Conservation (phyloP, 352 stramenopile genomes). For the Phytophthora sp. region DNA sequence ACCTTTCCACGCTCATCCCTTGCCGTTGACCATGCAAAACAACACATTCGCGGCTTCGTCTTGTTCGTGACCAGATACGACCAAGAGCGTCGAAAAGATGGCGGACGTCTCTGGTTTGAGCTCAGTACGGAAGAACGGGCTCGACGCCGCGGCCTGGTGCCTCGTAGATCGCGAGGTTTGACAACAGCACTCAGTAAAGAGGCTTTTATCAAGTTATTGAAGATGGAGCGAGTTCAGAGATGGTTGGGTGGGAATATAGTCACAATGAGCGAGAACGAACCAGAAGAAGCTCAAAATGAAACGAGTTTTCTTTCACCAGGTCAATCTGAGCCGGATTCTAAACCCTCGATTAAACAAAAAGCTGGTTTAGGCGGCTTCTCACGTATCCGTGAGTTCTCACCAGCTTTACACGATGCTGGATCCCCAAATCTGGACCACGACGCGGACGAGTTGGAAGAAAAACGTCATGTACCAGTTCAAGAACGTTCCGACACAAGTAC, state of each 20-base stretch:
- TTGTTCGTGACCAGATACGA: constrained; percentile 28
- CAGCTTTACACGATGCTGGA: too few species aligned
- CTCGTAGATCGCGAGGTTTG: constrained; percentile 1
- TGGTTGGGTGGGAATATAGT: constrained; percentile 8
- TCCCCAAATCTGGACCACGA: not conserved
- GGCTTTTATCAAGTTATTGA: constrained; percentile 18
- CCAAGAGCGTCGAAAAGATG: constrained; percentile 20
- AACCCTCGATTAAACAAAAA: not conserved
- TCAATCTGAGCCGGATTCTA: not conserved
- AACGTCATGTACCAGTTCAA: not conserved
- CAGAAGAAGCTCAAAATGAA: not conserved
- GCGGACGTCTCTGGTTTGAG: constrained; percentile 26
- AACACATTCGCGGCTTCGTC: constrained; percentile 24
- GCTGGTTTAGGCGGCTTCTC: not conserved
- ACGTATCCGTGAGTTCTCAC: not conserved
- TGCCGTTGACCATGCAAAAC: constrained; percentile 11
- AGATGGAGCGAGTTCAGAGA: constrained; percentile 27
- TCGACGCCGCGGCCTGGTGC: constrained; percentile 1
- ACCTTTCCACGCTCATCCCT: constrained; percentile 11
- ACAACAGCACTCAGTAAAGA: constrained; percentile 11
- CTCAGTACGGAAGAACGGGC: constrained; percentile 16
- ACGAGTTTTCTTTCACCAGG: constrained; percentile 17
- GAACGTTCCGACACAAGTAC: constrained; percentile 18
- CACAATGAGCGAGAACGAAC: not conserved
- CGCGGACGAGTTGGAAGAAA: constrained; percentile 7